These are phyloP conservation scores for Oehlia diaphana DNA, from an alignment of 192 early-diverging fungal species.

Conservation along the genomic window DNA sequence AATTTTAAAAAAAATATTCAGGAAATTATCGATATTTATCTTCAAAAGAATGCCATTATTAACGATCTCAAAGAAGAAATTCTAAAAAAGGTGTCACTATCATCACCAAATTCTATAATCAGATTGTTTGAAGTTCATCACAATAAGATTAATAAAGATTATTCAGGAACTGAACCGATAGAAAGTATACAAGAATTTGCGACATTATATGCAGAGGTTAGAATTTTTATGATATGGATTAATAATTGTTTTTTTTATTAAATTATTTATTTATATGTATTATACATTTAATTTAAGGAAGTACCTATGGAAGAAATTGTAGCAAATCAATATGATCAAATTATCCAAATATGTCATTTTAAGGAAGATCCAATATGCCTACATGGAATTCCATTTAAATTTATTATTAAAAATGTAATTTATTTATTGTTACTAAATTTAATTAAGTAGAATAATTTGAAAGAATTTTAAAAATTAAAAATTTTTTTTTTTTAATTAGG, in stretches of 20 bases:
- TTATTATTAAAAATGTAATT: slow-evolving; percentile 56
- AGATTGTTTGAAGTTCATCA: slow-evolving; percentile 58
- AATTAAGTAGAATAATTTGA: no score
- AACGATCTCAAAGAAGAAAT: slow-evolving; percentile 52
- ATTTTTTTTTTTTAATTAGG: slow-evolving; percentile 34
- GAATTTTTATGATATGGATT: background rate
- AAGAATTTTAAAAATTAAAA: no score
- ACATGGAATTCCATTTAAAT: slow-evolving; percentile 85
- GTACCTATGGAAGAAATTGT: slow-evolving; percentile 43
- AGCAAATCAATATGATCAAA: no score
- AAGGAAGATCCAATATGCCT: slow-evolving; percentile 60
- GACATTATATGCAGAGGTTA: slow-evolving; percentile 62
- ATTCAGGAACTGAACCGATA: slow-evolving; percentile 47
- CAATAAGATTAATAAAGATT: slow-evolving; percentile 50
- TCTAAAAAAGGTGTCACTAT: slow-evolving; percentile 48
- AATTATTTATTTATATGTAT: background rate
- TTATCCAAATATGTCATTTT: slow-evolving; percentile 37
- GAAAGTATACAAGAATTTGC: slow-evolving; percentile 42
- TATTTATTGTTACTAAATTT: background rate
- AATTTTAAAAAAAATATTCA: no score
- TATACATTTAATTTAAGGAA: slow-evolving; percentile 25
- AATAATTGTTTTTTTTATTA: no score
- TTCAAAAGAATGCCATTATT: slow-evolving; percentile 63
- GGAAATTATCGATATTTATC: slow-evolving; percentile 56
- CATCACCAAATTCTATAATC: slow-evolving; percentile 46